phyloP scores from a whole-genome alignment of 2,329 filamentous ascomycete species.

The Rosellinia necatrix region DNA sequence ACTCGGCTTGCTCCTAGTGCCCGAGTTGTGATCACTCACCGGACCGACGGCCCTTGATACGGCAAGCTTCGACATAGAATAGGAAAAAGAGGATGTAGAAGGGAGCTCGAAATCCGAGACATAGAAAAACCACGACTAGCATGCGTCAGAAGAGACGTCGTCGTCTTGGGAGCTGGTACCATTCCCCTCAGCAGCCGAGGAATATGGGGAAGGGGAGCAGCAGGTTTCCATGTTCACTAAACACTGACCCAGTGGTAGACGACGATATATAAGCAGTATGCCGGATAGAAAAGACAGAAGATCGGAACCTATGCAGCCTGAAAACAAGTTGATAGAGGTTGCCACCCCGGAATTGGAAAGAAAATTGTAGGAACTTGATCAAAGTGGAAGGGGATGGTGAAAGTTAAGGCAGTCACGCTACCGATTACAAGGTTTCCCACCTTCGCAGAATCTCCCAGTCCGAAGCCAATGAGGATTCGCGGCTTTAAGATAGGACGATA shows the following conservation, averaged over 20 bases:
- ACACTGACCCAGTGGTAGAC: constrained; percentile 6
- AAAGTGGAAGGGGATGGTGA: too few species aligned
- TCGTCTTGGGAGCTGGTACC: not conserved
- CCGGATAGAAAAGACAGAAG: not conserved
- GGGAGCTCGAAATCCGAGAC: not conserved
- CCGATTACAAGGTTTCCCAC: too few species aligned
- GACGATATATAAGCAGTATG: not conserved
- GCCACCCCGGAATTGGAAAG: not conserved
- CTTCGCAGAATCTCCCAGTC: too few species aligned
- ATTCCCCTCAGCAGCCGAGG: not conserved
- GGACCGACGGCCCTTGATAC: not conserved
- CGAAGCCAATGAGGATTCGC: too few species aligned
- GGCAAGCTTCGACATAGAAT: not conserved
- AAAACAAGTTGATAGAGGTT: not conserved
- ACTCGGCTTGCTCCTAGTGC: not conserved
- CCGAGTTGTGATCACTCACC: not conserved
- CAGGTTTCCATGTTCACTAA: constrained; percentile 19
- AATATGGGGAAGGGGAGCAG: not conserved
- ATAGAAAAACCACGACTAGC: too few species aligned
- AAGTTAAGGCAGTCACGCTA: too few species aligned
- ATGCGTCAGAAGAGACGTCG: too few species aligned
- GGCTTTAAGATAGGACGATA: too few species aligned
- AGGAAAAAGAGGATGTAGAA: not conserved
- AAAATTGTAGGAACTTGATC: too few species aligned
- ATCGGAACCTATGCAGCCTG: not conserved